Conservation (phyloP, 345 rosid species). For the Eucalyptus albens region DNA sequence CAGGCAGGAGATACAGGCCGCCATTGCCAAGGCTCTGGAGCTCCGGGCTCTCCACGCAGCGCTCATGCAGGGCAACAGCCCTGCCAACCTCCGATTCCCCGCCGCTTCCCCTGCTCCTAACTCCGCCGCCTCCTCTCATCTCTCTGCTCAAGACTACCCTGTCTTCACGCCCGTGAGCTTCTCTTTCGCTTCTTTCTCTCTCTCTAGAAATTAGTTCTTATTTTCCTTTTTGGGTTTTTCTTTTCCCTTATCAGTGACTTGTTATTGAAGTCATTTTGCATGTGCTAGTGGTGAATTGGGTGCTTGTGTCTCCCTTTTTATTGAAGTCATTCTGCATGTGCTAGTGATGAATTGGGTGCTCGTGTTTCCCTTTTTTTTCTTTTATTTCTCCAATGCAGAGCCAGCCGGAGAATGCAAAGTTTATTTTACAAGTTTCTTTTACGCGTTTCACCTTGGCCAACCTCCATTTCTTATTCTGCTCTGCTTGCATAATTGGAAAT, state of each 20-base stretch:
- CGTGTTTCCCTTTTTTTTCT: neutral
- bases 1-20: conserved; percentile 60
- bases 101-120: conserved; percentile 47
- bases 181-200: neutral
- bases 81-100: conserved; percentile 37
- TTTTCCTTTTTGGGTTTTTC: neutral
- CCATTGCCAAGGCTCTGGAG: conserved; percentile 86
- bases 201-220: neutral
- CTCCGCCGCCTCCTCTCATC: conserved; percentile 26
- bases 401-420: neutral
- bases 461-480: neutral
- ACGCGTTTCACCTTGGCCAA: neutral
- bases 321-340: neutral
- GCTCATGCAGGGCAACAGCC: conserved; percentile 48
- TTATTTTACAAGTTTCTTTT: neutral
- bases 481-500: neutral
- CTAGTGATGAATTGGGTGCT: neutral
- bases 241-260: neutral
- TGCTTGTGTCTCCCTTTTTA: neutral
- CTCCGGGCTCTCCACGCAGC: conserved; percentile 79
- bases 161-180: conserved; percentile 87
- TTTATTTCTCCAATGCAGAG: neutral
- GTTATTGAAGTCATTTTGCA: neutral
- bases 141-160: conserved; percentile 91
- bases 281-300: neutral